Evolutionary conservation across 257 asterid species (phyloP), one percentile per base, ranked within the genome.

Genomic region (Rhazya stricta): DNA sequence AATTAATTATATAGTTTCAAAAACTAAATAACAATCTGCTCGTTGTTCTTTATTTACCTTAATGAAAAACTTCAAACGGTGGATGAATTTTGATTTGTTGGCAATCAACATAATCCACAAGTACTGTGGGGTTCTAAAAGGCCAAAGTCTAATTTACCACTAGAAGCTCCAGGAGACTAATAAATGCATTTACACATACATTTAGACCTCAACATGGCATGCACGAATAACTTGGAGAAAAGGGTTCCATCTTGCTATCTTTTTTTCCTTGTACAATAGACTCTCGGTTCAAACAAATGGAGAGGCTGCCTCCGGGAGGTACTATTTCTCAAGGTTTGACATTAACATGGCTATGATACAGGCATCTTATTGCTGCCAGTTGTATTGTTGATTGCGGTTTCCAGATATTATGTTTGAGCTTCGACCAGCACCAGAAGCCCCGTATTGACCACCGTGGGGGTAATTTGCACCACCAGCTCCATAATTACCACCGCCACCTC

Each of bases 351-450:
- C 25, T 51, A 32, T 16, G 25, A 1, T 10, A 27, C n/a, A 34
- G 25, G 30, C 19, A 58, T 57, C 76, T 86, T 84, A 91, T 72
- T 94, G 97, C 85, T 84, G 97, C 98, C 97, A 91, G 74, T 88
- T 89, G 77, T 90, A 88, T n/a, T 85, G 97, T 67, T 90, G 97
- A 74, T 85, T 90, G 72, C 96, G 92, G 81, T 85, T 91, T 25
- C 97, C 93, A 37, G 91, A 36, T 76, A 81, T 78, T 78, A 80
- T 77, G 81, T 86, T 94, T 61, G 94, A 85, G 78, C 98, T 97
- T 41, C 96, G 96, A 11, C 96, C 97, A 56, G 91, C 77, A 45
- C 96, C 96, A 56, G 96, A 85, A 69, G 83, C 65, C 53, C 96
- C 97, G 37, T 87, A 91, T 21, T 88, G 92, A 37, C 87, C 93